Base-by-base conservation (phyloP, 768 basidiomycete genomes). In the Mycena maculata region DNA sequence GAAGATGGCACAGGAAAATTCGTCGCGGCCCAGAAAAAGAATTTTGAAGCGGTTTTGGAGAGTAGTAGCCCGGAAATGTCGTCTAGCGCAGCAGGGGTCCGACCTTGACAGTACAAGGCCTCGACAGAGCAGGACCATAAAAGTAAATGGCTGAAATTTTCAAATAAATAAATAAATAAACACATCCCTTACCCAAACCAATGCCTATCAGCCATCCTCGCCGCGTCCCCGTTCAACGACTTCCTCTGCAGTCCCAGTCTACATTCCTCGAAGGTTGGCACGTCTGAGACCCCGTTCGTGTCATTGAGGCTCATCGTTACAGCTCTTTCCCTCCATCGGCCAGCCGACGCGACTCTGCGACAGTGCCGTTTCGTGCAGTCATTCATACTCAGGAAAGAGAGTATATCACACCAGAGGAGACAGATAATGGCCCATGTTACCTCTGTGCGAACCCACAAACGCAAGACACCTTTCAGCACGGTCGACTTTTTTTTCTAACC, bases 1-100 rank as follows among this genome's bases (percentile, higher is more conserved):
- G 53, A 98, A 84, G 3, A 94, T 88, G 9, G 81, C 78, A 73
- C 91, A 92, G 2, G 95, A 97, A 77, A 97, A 97, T 72, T 90
- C 87, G 76, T 96, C 95, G 20, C 94, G 91, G 55, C 96, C 96
- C 75, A 94, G 87, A 77, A 94, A 97, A 8, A 98, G 84, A 44
- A 98, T 86, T n/a, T 88, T 86, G 75, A 94, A 91, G 6, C 81
- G 81, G 23, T 80, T 75, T 28, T 68, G 56, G 8, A 41, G 42
- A 3, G 31, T 18, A 4, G 56, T 47, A 4, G 56, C 31, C 11
- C 31, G 31, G 18, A 58, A 50, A 53, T 30, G 22, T 28, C 66
- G 60, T n/a, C n/a, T 39, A 10, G n/a, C 13, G 33, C 8, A 36
- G 8, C 33, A 36, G 8, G 13, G 13, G 13, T 6, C 6, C 8